These are phyloP conservation scores for Pleurotus platypus DNA, from an alignment of 768 basidiomycete species.

Conservation along the genomic window DNA sequence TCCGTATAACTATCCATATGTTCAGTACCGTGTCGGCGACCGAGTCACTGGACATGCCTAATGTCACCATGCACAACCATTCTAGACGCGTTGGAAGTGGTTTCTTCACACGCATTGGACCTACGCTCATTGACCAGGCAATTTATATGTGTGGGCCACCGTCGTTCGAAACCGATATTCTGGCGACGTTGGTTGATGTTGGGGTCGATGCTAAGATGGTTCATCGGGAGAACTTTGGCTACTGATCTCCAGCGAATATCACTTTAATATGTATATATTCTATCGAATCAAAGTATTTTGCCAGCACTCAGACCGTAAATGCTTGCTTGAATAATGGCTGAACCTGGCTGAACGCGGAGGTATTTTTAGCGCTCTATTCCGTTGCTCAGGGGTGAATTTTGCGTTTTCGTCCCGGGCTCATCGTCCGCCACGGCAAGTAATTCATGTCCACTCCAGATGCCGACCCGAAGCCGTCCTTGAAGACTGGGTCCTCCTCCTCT, in stretches of 20 bases:
- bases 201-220: constrained; percentile 31
- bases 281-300: no score
- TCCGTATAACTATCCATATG: constrained; percentile 33
- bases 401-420: neutral
- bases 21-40: constrained; percentile 26
- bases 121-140: constrained; percentile 19
- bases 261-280: neutral
- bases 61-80: constrained; percentile 14
- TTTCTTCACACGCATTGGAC: constrained; percentile 15
- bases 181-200: constrained; percentile 27
- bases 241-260: constrained; percentile 20
- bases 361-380: neutral
- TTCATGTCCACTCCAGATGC: constrained; percentile 1
- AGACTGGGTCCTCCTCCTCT: constrained; percentile 25
- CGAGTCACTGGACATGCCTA: constrained; percentile 4
- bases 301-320: no score
- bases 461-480: neutral
- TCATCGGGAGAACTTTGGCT: constrained; percentile 38
- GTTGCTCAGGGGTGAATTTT: constrained; percentile 6
- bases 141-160: constrained; percentile 50
- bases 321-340: no score
- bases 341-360: neutral
- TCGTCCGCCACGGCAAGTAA: neutral
- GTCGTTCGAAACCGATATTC: constrained; percentile 36
- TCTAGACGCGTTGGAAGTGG: constrained; percentile 18